Base-by-base conservation (phyloP, 306 rosid species). In the Gastrolobium bilobum region DNA sequence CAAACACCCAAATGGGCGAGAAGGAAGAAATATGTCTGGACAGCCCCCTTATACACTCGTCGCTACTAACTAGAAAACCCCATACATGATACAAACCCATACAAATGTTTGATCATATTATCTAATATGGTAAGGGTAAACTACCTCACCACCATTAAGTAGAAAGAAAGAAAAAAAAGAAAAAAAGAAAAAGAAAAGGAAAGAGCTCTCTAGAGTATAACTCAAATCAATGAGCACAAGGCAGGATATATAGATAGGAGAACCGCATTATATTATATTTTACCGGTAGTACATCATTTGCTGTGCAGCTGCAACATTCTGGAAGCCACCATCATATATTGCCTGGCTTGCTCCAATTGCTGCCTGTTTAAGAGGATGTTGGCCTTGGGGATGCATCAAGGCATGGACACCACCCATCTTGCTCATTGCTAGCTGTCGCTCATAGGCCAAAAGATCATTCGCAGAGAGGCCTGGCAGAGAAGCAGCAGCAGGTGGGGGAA, bases 271-370 rank as follows among this genome's bases (percentile, higher is more conserved):
- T 37, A 58, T 71, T 50, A 39, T 43, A 62, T n/a, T n/a, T 84
- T 83, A 95, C 96, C 91, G 97, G 83, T 95, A 95, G 80, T 92
- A 95, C 99, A 92, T 92, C 86, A 92, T 94, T 81, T 95, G 99
- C 87, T 92, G 99, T 69, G 97, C 97, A 39, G 93, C 90, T 71
- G 99, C 97, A 68, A 90, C 90, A 76, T 82, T 95, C 91, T 95
- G 98, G 82, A 91, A 92, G 43, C 99, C 99, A 0, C 96, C 99
- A 31, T 95, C 99, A 30, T 92, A 95, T 53, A 95, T 95, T 15
- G 98, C 98, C 79, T 95, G 98, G 85, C 99, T 92, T 37, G 94
- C 94, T 68, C 99, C 99, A 83, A 91, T 77, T 9, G 92, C 94
- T 15, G 94, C 90, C 83, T 92, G 99, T 89, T 95, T 95, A 58